These are phyloP conservation scores for Comarum palustre DNA, from an alignment of 306 rosid genomes.

Conservation along the genomic window DNA sequence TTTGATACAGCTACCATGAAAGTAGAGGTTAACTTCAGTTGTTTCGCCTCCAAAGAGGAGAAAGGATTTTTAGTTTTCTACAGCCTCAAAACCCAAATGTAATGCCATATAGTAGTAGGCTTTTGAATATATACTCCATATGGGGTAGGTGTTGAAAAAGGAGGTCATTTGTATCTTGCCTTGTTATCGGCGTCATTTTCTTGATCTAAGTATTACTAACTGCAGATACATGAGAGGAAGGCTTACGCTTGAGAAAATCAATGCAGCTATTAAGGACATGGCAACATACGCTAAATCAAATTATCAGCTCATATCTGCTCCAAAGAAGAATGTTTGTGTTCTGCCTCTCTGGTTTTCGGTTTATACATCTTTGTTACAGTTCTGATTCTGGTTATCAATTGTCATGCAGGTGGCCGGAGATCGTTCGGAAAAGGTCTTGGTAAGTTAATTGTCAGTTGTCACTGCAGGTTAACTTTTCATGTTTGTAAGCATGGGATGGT, in stretches of 20 bases:
- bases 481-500: neutral
- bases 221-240: conserved; percentile 95
- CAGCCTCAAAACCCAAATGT: neutral
- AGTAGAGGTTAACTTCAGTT: conserved; percentile 22
- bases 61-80: conserved; percentile 41
- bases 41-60: neutral
- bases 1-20: conserved; percentile 40
- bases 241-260: conserved; percentile 85
- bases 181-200: neutral
- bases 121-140: conserved; percentile 13
- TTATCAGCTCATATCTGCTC: conserved; percentile 63
- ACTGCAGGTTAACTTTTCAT: conserved; percentile 5
- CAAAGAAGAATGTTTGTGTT: conserved; percentile 68
- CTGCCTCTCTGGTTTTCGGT: conserved; percentile 22
- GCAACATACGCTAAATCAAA: conserved; percentile 81
- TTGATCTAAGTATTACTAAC: neutral
- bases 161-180: neutral
- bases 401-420: conserved; percentile 69
- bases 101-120: conserved; percentile 26
- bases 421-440: conserved; percentile 81
- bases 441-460: conserved; percentile 37
- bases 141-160: neutral
- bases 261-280: conserved; percentile 78
- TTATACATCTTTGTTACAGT: conserved; percentile 1
- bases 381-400: conserved; percentile 35